Conservation (phyloP, 208 protist species). For the Leishmania gerbilli region DNA sequence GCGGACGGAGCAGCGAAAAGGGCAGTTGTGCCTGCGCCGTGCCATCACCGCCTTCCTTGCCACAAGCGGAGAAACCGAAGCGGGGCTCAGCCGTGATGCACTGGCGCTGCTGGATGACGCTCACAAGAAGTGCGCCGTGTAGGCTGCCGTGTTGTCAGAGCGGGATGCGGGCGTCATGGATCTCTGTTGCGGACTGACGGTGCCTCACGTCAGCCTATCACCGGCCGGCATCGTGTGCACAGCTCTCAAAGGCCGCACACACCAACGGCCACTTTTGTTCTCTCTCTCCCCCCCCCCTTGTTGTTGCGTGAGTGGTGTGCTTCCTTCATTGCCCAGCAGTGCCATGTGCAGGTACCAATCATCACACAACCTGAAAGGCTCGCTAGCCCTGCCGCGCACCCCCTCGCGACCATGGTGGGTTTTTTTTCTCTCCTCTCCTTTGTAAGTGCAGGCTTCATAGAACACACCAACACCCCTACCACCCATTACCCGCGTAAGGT, state of each 20-base stretch:
- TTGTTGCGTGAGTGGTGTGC: not conserved
- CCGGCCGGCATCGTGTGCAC: not conserved
- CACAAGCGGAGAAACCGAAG: not conserved
- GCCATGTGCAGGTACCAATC: not conserved
- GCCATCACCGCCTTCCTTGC: constrained; percentile 12
- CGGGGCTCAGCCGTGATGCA: constrained; percentile 1
- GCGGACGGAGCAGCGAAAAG: not conserved
- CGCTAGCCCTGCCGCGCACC: not conserved
- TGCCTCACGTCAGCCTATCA: not conserved
- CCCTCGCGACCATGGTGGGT: not conserved
- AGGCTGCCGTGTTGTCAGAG: not conserved
- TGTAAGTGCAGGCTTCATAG: not conserved
- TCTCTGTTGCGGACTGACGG: not conserved
- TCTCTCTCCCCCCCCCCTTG: not conserved
- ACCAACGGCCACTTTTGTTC: not conserved
- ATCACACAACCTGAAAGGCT: not conserved
- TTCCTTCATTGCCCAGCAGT: not conserved
- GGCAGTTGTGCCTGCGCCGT: not conserved
- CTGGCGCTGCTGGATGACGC: not conserved
- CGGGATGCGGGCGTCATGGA: not conserved
- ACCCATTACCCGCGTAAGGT: not conserved
- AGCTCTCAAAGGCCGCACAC: not conserved
- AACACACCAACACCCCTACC: not conserved
- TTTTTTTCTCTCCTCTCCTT: not conserved
- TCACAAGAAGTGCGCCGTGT: not conserved